Conservation (phyloP, 305 asterid genomes). For the Solanum hybrid region DNA sequence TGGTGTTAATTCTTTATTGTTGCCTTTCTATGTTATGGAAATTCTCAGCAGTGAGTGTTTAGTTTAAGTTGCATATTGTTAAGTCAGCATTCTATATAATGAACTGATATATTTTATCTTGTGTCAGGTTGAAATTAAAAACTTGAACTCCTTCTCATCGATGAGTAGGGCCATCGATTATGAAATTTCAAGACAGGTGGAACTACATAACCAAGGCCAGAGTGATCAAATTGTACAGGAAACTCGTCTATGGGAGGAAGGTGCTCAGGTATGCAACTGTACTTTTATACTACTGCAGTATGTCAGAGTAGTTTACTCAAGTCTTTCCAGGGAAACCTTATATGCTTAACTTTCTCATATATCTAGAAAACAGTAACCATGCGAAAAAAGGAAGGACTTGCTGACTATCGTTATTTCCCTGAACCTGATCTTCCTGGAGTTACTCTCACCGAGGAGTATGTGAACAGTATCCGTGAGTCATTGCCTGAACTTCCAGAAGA, state of each 20-base stretch:
- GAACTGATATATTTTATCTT: slow-evolving; percentile 16
- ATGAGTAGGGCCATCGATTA: slow-evolving; percentile 89
- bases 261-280: slow-evolving; percentile 65
- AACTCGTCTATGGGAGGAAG: slow-evolving; percentile 99
- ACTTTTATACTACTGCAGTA: background rate
- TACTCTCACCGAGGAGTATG: slow-evolving; percentile 52
- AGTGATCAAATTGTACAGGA: slow-evolving; percentile 81
- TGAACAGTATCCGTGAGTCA: slow-evolving; percentile 43
- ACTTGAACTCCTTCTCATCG: slow-evolving; percentile 90
- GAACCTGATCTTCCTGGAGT: slow-evolving; percentile 99
- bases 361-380: slow-evolving; percentile 85
- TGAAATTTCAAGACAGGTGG: slow-evolving; percentile 87
- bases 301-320: background rate
- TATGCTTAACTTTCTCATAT: slow-evolving; percentile 11
- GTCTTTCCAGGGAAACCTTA: background rate
- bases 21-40: background rate
- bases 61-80: background rate
- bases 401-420: slow-evolving; percentile 96
- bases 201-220: slow-evolving; percentile 72
- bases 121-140: slow-evolving; percentile 89
- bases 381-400: slow-evolving; percentile 98
- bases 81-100: background rate
- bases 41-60: background rate
- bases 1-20: background rate
- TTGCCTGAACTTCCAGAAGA: slow-evolving; percentile 95